Conservation (phyloP, 108 stramenopile genomes). For the Heterococcus sp. region DNA sequence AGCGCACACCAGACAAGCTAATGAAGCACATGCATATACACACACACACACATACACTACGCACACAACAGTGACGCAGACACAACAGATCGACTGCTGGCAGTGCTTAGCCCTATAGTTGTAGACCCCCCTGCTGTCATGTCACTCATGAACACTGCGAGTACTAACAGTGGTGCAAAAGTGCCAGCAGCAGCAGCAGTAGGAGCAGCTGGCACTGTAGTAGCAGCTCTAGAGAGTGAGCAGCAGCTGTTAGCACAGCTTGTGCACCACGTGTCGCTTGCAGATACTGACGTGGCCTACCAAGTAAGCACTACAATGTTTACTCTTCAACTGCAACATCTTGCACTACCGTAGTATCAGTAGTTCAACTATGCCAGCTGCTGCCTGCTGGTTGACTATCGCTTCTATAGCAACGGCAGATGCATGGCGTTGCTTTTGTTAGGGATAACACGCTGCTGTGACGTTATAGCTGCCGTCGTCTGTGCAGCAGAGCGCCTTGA, state of each 20-base stretch:
- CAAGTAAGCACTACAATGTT: too few species aligned
- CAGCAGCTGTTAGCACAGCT: slow-evolving; percentile 81
- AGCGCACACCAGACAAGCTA: too few species aligned
- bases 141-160: too few species aligned
- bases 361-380: not conserved
- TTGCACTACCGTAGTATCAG: not conserved
- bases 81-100: slow-evolving; percentile 74
- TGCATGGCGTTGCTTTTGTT: too few species aligned
- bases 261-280: slow-evolving; percentile 73
- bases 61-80: slow-evolving; percentile 46
- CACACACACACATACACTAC: too few species aligned
- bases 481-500: too few species aligned
- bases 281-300: slow-evolving; percentile 80
- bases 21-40: too few species aligned
- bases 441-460: too few species aligned
- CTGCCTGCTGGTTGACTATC: not conserved
- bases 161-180: too few species aligned
- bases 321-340: not conserved
- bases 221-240: slow-evolving; percentile 54
- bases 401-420: too few species aligned
- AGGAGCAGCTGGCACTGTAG: slow-evolving; percentile 12
- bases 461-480: too few species aligned
- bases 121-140: slow-evolving; percentile 60
- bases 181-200: too few species aligned
- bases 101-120: slow-evolving; percentile 80